Evolutionary conservation across 2,329 filamentous ascomycete genomes (phyloP).

Genomic region (Pseudophaeomoniella oleicola): DNA sequence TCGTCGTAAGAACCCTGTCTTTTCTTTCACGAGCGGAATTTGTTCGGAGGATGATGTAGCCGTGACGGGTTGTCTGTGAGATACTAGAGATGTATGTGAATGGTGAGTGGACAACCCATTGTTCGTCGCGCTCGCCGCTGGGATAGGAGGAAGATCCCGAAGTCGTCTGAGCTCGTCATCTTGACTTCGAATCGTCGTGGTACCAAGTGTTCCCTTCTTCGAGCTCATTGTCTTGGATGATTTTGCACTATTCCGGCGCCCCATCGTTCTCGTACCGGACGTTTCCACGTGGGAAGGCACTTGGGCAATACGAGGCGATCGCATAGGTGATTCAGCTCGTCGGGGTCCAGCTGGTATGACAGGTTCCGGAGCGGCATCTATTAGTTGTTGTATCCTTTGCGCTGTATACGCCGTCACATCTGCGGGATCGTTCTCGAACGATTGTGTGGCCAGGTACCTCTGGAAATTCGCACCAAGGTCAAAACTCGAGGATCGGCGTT

Average conservation of each 20-base stretch:
- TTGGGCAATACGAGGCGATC: constrained; percentile 14
- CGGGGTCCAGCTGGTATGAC: constrained; percentile 70
- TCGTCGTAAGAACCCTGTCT: constrained; percentile 80
- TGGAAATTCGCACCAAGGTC: constrained; percentile 18
- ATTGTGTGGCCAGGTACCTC: neutral
- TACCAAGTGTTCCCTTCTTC: constrained; percentile 23
- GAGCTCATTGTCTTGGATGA: constrained; percentile 23
- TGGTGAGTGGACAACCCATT: no score
- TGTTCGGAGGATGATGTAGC: constrained; percentile 33
- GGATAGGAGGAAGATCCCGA: constrained; percentile 23
- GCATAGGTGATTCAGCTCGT: constrained; percentile 26
- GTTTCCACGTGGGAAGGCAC: neutral
- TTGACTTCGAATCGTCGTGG: constrained; percentile 16
- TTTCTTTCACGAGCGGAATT: constrained; percentile 44
- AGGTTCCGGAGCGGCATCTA: constrained; percentile 75
- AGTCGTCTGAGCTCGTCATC: constrained; percentile 10
- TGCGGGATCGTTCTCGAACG: neutral
- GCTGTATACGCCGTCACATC: neutral
- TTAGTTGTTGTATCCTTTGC: constrained; percentile 24
- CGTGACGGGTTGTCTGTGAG: no score
- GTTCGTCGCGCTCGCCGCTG: constrained; percentile 31
- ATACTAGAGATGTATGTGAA: no score
- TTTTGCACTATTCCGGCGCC: constrained; percentile 27
- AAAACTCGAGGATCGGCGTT: constrained; percentile 29
- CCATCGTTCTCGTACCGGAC: constrained; percentile 14